Percentiles rank a stretch among this genome's conserved stretches.
Conservation (phyloP, 2,329 filamentous ascomycete genomes). For the Exophiala alcalophila region DNA sequence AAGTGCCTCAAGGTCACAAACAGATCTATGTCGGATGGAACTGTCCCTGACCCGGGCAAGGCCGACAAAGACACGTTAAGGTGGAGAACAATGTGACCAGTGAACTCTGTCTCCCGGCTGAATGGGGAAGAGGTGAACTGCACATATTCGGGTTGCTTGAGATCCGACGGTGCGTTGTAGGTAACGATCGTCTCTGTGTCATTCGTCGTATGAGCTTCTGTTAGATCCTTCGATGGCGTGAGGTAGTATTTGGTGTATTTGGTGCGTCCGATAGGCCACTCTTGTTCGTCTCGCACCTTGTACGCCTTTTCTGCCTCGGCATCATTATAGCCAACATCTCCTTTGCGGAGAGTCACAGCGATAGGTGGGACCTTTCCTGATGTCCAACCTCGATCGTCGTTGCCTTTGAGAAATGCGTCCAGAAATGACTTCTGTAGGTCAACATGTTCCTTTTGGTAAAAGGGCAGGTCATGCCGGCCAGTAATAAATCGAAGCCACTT, state of each 20-base stretch:
- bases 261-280: slow-evolving; percentile 67
- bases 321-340: slow-evolving; percentile 65
- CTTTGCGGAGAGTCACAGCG: slow-evolving; percentile 60
- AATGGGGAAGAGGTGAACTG: slow-evolving; percentile 60
- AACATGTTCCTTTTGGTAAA: slow-evolving; percentile 68
- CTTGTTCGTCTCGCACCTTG: slow-evolving; percentile 54
- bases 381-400: slow-evolving; percentile 52
- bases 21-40: too few relatives aligned
- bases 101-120: slow-evolving; percentile 63
- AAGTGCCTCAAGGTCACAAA: slow-evolving; percentile 56
- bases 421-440: slow-evolving; percentile 66
- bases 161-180: slow-evolving; percentile 59
- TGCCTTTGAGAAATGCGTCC: slow-evolving; percentile 66
- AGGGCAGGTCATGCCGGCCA: slow-evolving; percentile 68
- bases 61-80: too few relatives aligned
- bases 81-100: slow-evolving; percentile 63
- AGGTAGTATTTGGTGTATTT: slow-evolving; percentile 62
- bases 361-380: slow-evolving; percentile 51
- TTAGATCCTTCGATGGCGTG: slow-evolving; percentile 47
- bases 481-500: slow-evolving; percentile 70
- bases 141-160: slow-evolving; percentile 54
- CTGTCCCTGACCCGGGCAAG: too few relatives aligned
- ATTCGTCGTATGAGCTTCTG: slow-evolving; percentile 64
- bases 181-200: slow-evolving; percentile 56
- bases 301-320: slow-evolving; percentile 58